phyloP scores from a whole-genome alignment of 108 stramenopile species.

The Nitzschia sp. region DNA sequence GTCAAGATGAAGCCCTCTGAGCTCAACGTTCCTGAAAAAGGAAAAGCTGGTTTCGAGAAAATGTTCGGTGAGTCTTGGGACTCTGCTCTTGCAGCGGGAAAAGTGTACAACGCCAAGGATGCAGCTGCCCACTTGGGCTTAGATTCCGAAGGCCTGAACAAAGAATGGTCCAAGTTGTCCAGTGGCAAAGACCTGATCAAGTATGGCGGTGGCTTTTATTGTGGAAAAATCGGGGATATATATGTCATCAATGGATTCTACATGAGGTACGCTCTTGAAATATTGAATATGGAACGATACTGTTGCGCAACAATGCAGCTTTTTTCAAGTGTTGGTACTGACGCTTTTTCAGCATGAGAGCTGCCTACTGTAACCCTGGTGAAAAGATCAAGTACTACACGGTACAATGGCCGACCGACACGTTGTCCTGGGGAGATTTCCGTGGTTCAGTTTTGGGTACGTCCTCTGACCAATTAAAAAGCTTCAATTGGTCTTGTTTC shows the following conservation, averaged over 20 bases:
- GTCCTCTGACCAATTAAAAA: too few relatives aligned
- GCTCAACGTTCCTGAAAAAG: slow-evolving; percentile 75
- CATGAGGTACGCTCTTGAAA: too few relatives aligned
- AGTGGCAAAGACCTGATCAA: slow-evolving; percentile 76
- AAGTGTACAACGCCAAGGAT: slow-evolving; percentile 85
- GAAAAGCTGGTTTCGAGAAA: slow-evolving; percentile 53
- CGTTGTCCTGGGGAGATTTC: slow-evolving; percentile 76
- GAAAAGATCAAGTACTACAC: slow-evolving; percentile 82
- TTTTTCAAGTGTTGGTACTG: too few relatives aligned
- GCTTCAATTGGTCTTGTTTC: too few relatives aligned
- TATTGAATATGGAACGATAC: too few relatives aligned
- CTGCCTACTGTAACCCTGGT: slow-evolving; percentile 48
- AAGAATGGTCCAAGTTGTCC: slow-evolving; percentile 36
- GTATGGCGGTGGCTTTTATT: slow-evolving; percentile 91
- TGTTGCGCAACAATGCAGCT: too few relatives aligned
- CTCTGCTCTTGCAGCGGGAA: slow-evolving; percentile 65
- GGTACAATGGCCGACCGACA: slow-evolving; percentile 66
- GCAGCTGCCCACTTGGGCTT: slow-evolving; percentile 73
- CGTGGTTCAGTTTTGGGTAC: slow-evolving; percentile 60
- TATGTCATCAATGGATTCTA: slow-evolving; percentile 93
- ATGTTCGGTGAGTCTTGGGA: slow-evolving; percentile 80
- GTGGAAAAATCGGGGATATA: slow-evolving; percentile 69
- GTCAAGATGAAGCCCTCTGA: slow-evolving; percentile 69
- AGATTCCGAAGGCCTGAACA: slow-evolving; percentile 62
- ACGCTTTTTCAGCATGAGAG: slow-evolving; percentile 3